Percentiles rank a stretch among this genome's conserved stretches.
Conservation (phyloP, 2,329 filamentous ascomycete genomes). For the Sporothrix luriei region DNA sequence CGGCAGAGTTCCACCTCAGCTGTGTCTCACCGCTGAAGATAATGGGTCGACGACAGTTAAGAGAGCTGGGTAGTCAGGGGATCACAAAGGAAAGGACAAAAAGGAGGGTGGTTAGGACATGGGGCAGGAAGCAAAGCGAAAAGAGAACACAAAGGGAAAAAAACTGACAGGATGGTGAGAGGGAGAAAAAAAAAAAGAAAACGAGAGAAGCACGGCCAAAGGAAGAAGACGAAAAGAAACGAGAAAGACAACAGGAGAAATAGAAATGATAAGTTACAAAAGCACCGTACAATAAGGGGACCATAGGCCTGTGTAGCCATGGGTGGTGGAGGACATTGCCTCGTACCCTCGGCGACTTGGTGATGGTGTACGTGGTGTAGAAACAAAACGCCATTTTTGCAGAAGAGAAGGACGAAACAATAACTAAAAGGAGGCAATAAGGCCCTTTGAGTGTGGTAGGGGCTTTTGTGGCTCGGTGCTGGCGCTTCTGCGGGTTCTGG, state of each 20-base stretch:
- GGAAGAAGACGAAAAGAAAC: background rate
- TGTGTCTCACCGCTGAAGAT: conserved; percentile 16
- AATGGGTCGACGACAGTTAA: background rate
- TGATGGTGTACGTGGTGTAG: conserved; percentile 26
- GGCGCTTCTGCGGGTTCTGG: background rate
- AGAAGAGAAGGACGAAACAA: conserved; percentile 1
- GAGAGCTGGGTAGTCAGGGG: background rate
- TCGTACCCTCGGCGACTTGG: conserved; percentile 26
- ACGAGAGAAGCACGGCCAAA: background rate
- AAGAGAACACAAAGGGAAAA: background rate
- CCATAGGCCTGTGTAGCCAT: conserved; percentile 8
- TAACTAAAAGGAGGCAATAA: background rate
- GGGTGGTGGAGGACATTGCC: background rate
- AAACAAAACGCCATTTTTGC: conserved; percentile 22
- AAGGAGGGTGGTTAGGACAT: background rate
- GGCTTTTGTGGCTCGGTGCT: conserved; percentile 5
- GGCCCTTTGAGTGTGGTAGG: background rate
- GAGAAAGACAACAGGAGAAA: background rate
- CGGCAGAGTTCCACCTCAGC: conserved; percentile 3
- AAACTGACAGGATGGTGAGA: background rate
- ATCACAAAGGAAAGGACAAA: background rate
- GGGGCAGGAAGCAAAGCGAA: background rate
- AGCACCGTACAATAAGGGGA: background rate
- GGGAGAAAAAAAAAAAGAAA: background rate
- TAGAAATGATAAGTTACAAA: background rate